Conservation (phyloP, 163 green algal species). For the Scenedesmus sp. region DNA sequence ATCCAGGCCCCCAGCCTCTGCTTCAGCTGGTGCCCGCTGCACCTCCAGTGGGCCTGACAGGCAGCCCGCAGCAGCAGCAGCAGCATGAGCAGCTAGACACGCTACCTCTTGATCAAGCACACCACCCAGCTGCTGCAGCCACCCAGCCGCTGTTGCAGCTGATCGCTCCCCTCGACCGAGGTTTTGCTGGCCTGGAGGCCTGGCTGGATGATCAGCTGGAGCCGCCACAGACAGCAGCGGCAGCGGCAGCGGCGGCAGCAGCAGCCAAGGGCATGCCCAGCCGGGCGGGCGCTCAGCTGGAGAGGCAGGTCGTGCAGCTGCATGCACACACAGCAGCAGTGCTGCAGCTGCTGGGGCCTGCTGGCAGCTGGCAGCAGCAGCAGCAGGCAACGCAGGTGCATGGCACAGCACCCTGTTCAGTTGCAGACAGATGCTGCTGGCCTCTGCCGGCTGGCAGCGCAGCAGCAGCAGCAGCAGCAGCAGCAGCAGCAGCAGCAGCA, state of each 20-base stretch:
- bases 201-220: conserved; percentile 15
- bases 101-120: too few species aligned
- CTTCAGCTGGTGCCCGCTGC: neutral
- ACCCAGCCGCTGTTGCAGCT: neutral
- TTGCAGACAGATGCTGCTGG: neutral
- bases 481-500: conserved; percentile 4
- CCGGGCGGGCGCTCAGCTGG: neutral
- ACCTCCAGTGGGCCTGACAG: neutral
- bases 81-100: neutral
- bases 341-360: conserved; percentile 3
- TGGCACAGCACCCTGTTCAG: too few species aligned
- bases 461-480: conserved; percentile 25
- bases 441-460: neutral
- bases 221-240: neutral
- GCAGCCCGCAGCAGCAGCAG: neutral
- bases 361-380: neutral
- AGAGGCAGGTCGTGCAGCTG: neutral
- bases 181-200: neutral
- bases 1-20: neutral
- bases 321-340: conserved; percentile 14
- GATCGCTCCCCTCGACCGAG: neutral
- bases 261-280: neutral
- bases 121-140: neutral
- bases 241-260: neutral
- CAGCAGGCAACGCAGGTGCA: neutral